A percentile compares a stretch with the other conserved stretches of the same genome.
Evolutionary conservation across 2,329 filamentous ascomycete genomes (phyloP).

Genomic region (Hymenoscyphus albidus): DNA sequence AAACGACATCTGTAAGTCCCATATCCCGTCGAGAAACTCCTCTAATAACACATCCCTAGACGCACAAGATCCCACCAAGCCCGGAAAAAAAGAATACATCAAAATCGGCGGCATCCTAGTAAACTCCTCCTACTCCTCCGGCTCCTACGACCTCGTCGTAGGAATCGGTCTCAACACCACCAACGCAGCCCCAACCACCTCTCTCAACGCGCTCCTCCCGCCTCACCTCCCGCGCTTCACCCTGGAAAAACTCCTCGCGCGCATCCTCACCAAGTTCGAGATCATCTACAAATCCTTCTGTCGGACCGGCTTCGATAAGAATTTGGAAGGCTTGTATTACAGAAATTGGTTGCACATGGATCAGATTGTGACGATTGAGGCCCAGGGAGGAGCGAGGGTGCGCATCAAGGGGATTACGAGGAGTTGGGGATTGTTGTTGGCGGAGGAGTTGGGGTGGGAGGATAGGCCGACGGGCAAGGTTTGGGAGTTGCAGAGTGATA

Average conservation of each 20-base stretch:
- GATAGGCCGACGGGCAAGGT: constrained; percentile 72
- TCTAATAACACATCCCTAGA: constrained; percentile 40
- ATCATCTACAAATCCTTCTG: constrained; percentile 72
- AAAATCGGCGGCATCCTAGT: constrained; percentile 94
- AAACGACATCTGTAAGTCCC: constrained; percentile 76
- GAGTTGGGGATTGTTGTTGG: constrained; percentile 86
- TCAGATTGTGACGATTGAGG: constrained; percentile 70
- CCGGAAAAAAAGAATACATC: constrained; percentile 55
- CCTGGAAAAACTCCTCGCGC: constrained; percentile 76
- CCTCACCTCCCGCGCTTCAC: constrained; percentile 53
- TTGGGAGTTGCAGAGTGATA: constrained; percentile 88
- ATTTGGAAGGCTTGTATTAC: constrained; percentile 76
- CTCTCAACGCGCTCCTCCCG: constrained; percentile 69
- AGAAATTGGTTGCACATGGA: constrained; percentile 79
- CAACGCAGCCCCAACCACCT: constrained; percentile 83
- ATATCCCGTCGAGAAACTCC: background rate
- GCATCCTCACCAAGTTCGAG: constrained; percentile 75
- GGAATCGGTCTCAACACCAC: constrained; percentile 84
- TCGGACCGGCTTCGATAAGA: constrained; percentile 66
- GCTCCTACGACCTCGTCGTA: constrained; percentile 78
- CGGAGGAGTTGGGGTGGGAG: constrained; percentile 73
- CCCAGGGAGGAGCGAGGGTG: constrained; percentile 70
- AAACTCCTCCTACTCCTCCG: constrained; percentile 75
- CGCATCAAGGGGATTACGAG: constrained; percentile 80
- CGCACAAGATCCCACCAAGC: constrained; percentile 59